phyloP scores from a whole-genome alignment of 192 early-diverging fungal species.

The Neocallimastix lanati region DNA sequence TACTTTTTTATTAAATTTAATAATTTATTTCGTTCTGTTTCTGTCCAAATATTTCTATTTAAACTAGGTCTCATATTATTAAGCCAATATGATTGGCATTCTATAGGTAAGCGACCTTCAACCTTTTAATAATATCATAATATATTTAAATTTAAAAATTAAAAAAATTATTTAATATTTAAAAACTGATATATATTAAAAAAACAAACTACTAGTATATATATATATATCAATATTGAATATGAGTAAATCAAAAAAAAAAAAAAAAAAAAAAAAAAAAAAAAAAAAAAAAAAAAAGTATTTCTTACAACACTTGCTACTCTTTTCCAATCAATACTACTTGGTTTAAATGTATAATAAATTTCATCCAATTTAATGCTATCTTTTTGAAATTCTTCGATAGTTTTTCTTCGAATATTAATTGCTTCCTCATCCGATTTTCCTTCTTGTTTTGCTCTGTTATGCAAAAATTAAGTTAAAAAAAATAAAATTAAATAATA shows the following conservation, averaged over 20 bases:
- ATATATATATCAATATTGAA: no score
- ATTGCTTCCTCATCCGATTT: background rate
- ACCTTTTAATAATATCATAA: background rate
- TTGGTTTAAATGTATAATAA: background rate
- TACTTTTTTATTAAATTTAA: background rate
- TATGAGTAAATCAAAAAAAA: no score
- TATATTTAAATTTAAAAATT: no score
- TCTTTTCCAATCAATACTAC: background rate
- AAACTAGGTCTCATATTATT: background rate
- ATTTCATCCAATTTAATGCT: background rate
- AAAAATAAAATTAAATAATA: no score
- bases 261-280: no score
- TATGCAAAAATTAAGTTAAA: no score
- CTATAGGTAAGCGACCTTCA: background rate
- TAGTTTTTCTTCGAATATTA: background rate
- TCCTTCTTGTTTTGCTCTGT: background rate
- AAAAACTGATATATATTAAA: no score
- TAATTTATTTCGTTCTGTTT: background rate
- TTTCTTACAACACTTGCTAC: background rate
- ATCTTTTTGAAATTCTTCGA: background rate
- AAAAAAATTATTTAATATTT: no score
- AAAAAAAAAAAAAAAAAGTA: no score
- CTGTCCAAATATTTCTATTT: background rate
- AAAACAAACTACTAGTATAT: no score
- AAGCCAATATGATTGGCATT: background rate